phyloP scores from a whole-genome alignment of 352 stramenopile genomes.

The Aphanomyces astaci region DNA sequence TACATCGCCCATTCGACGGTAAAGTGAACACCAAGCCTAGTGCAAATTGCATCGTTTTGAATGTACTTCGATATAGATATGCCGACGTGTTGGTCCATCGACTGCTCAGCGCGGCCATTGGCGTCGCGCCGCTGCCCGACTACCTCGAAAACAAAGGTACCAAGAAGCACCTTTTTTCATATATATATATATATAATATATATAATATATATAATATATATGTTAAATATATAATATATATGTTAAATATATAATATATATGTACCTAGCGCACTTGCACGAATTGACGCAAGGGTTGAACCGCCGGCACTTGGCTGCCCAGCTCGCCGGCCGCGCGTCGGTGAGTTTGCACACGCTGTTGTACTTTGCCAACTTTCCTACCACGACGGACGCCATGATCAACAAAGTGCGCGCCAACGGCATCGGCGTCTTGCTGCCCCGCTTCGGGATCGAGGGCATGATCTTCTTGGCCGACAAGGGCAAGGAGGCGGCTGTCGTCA shows the following conservation, averaged over 20 bases:
- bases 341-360: slow-evolving; percentile 96
- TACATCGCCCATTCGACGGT: slow-evolving; percentile 97
- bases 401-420: slow-evolving; percentile 92
- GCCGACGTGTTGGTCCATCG: slow-evolving; percentile 98
- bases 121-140: slow-evolving; percentile 90
- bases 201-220: too few species aligned
- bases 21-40: not conserved
- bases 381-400: slow-evolving; percentile 86
- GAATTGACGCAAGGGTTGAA: slow-evolving; percentile 98
- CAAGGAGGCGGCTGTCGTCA: slow-evolving; percentile 45
- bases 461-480: slow-evolving; percentile 84
- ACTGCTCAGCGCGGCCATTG: slow-evolving; percentile 93
- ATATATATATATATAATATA: too few species aligned
- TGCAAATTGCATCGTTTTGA: not conserved
- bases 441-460: slow-evolving; percentile 97
- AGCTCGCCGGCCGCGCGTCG: slow-evolving; percentile 93
- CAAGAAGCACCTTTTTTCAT: too few species aligned
- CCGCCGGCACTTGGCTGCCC: slow-evolving; percentile 90
- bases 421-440: slow-evolving; percentile 95
- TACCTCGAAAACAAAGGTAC: slow-evolving; percentile 89
- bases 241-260: not conserved
- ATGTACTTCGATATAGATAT: too few species aligned
- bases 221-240: too few species aligned
- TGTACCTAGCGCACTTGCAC: slow-evolving; percentile 73
- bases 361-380: slow-evolving; percentile 92